Percentiles rank a stretch among this genome's conserved stretches.
phyloP scores from a whole-genome alignment of 306 rosid species.

The Gillenia trifoliata region DNA sequence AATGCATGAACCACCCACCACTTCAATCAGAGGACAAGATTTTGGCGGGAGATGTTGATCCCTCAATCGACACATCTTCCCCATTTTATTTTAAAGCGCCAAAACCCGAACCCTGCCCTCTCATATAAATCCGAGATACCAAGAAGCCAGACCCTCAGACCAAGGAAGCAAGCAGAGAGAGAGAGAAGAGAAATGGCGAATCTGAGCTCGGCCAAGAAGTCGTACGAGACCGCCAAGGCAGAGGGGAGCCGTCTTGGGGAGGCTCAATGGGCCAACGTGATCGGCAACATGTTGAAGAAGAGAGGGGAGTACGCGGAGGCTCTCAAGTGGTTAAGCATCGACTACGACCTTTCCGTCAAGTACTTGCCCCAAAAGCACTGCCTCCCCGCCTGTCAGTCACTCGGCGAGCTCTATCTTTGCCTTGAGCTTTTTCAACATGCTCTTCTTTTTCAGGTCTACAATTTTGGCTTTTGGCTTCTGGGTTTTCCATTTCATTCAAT shows the following conservation, averaged over 20 bases:
- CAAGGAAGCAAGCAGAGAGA: too few species aligned
- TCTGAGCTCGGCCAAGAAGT: constrained; percentile 40
- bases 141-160: too few species aligned
- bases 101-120: neutral
- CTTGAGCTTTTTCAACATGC: constrained; percentile 61
- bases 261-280: constrained; percentile 87
- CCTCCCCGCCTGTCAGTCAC: constrained; percentile 80
- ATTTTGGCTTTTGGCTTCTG: neutral
- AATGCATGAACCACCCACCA: too few species aligned
- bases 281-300: constrained; percentile 60
- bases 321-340: constrained; percentile 73
- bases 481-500: too few species aligned
- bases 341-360: constrained; percentile 54
- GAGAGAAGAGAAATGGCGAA: too few species aligned
- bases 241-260: constrained; percentile 74
- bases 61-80: neutral
- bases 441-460: constrained; percentile 58
- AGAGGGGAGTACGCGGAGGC: constrained; percentile 73
- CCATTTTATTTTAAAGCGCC: neutral
- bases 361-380: constrained; percentile 51
- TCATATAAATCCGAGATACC: too few species aligned
- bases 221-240: constrained; percentile 53
- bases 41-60: neutral
- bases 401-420: constrained; percentile 84
- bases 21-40: too few species aligned